Evolutionary conservation across 148 eudicot genomes (phyloP).

Genomic region (Heliamphora exappendiculata): DNA sequence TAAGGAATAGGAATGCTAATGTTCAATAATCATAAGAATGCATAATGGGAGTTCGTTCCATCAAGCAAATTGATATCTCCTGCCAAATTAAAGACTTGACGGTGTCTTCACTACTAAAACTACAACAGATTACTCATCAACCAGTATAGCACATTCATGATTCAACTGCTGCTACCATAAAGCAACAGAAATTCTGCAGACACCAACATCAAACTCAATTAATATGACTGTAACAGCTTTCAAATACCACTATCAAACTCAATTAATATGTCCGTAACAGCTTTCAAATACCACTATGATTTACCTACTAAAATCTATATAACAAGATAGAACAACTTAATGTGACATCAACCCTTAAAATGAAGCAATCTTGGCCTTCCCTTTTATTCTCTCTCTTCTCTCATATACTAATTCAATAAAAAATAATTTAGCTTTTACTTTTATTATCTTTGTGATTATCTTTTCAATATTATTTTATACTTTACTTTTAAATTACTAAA

Average conservation of each 20-base stretch:
- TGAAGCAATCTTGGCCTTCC: too few species aligned
- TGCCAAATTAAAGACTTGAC: neutral
- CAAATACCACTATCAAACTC: neutral
- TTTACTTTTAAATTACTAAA: too few species aligned
- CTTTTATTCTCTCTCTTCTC: too few species aligned
- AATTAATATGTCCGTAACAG: neutral
- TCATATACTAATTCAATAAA: too few species aligned
- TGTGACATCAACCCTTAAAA: neutral
- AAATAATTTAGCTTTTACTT: too few species aligned
- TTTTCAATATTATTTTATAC: too few species aligned
- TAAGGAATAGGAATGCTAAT: neutral
- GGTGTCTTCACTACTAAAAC: neutral
- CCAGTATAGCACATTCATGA: neutral
- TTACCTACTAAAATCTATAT: neutral
- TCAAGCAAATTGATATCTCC: neutral
- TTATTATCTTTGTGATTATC: too few species aligned
- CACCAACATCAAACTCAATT: neutral
- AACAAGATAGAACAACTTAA: neutral
- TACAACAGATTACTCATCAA: neutral
- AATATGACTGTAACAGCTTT: neutral
- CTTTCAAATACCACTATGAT: neutral
- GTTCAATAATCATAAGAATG: neutral
- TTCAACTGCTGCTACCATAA: neutral
- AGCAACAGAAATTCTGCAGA: neutral
- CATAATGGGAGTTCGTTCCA: neutral